These are phyloP conservation scores for Ogataea minuta DNA, from an alignment of 805 yeast species.

Conservation along the genomic window DNA sequence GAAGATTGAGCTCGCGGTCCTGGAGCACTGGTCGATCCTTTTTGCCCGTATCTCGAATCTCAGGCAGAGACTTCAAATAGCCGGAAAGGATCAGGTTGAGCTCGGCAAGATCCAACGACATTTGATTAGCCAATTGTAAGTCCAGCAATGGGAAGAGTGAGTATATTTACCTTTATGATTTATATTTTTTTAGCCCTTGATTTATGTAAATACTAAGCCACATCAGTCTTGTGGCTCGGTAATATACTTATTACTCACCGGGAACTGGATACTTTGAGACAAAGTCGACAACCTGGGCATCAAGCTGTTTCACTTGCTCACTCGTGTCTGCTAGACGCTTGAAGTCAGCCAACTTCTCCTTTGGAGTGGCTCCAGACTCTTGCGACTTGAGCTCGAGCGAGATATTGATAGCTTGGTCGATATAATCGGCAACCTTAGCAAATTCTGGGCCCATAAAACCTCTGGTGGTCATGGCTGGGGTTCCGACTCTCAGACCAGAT, in stretches of 20 bases:
- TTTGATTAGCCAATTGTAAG: neutral
- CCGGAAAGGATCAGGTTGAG: slow-evolving; percentile 9
- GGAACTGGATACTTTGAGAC: slow-evolving; percentile 82
- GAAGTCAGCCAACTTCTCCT: slow-evolving; percentile 65
- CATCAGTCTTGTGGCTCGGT: neutral
- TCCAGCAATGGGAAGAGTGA: slow-evolving; percentile 1
- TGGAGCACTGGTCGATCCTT: slow-evolving; percentile 9
- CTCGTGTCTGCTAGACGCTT: slow-evolving; percentile 66
- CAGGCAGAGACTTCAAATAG: slow-evolving; percentile 7
- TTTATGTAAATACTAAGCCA: slow-evolving; percentile 10
- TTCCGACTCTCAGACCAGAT: slow-evolving; percentile 94
- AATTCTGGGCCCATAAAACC: slow-evolving; percentile 82
- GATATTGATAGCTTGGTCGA: slow-evolving; percentile 73
- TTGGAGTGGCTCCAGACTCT: slow-evolving; percentile 57
- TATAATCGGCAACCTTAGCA: slow-evolving; percentile 72
- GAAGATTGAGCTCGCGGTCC: slow-evolving; percentile 9
- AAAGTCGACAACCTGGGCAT: slow-evolving; percentile 68
- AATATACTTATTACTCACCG: slow-evolving; percentile 52
- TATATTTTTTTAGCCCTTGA: neutral
- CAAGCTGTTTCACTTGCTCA: slow-evolving; percentile 57
- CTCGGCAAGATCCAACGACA: slow-evolving; percentile 9
- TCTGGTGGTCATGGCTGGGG: slow-evolving; percentile 98
- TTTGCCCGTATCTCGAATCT: neutral
- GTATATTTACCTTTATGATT: slow-evolving; percentile 1
- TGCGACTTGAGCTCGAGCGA: slow-evolving; percentile 58